These are phyloP conservation scores for Plantago major DNA, from an alignment of 257 asterid species.

Conservation along the genomic window DNA sequence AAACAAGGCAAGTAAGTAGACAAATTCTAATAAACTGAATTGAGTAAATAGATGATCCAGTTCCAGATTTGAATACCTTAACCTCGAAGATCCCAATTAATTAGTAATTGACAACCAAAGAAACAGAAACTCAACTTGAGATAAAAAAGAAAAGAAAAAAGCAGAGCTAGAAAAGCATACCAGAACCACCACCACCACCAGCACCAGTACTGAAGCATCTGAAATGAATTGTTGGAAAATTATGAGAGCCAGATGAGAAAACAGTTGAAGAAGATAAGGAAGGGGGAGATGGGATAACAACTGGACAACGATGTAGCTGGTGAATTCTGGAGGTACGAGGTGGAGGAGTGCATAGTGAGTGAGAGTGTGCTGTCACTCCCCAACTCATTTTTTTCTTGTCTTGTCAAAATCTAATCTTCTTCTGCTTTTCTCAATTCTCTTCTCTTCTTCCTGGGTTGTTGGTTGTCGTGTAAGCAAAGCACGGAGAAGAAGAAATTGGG, in stretches of 20 bases:
- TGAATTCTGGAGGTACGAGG: slow-evolving; percentile 9
- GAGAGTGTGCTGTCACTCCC: slow-evolving; percentile 26
- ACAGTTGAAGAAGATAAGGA: slow-evolving; percentile 17
- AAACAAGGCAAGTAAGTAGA: no score
- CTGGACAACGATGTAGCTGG: slow-evolving; percentile 16
- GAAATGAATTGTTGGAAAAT: slow-evolving; percentile 24
- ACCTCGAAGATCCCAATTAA: not conserved
- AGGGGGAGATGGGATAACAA: slow-evolving; percentile 8
- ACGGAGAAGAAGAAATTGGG: no score
- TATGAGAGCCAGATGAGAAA: slow-evolving; percentile 14
- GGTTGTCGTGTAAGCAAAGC: no score
- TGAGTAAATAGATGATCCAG: not conserved
- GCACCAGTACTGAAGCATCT: slow-evolving; percentile 31
- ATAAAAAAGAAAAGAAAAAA: not conserved
- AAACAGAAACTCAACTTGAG: not conserved
- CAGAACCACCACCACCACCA: slow-evolving; percentile 26
- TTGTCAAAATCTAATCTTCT: not conserved
- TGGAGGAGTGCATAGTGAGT: slow-evolving; percentile 15
- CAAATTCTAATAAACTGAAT: no score
- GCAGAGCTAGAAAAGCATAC: slow-evolving; percentile 18
- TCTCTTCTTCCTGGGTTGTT: not conserved
- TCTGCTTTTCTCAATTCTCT: not conserved
- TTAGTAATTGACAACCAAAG: not conserved
- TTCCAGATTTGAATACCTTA: not conserved
- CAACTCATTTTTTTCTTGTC: slow-evolving; percentile 25